These are phyloP conservation scores for Trametes punicea DNA, from an alignment of 768 basidiomycete genomes.

Conservation along the genomic window DNA sequence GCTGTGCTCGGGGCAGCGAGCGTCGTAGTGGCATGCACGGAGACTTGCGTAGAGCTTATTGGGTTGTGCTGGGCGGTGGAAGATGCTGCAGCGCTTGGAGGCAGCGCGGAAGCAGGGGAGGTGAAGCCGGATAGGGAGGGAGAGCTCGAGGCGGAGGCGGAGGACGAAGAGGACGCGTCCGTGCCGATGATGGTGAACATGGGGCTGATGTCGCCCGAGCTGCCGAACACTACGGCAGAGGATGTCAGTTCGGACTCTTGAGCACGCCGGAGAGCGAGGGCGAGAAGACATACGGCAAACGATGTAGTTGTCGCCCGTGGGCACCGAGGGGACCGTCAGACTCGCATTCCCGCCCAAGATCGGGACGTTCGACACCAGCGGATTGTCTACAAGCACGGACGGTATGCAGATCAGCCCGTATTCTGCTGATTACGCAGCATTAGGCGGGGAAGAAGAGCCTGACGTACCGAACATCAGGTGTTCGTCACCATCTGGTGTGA, in stretches of 20 bases:
- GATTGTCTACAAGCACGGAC: slow-evolving; percentile 32
- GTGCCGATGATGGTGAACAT: slow-evolving; percentile 27
- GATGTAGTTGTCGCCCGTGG: slow-evolving; percentile 39
- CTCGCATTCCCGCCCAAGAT: slow-evolving; percentile 38
- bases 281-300: slow-evolving; percentile 38
- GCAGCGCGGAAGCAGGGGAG: neutral
- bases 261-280: neutral
- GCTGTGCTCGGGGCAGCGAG: too few species aligned
- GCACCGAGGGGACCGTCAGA: slow-evolving; percentile 39
- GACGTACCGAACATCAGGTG: slow-evolving; percentile 48
- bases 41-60: neutral
- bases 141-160: neutral
- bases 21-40: neutral
- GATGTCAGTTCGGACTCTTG: neutral
- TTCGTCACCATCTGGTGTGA: slow-evolving; percentile 37
- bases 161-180: slow-evolving; percentile 7
- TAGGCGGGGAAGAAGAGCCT: neutral
- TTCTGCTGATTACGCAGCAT: too few species aligned
- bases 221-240: slow-evolving; percentile 41
- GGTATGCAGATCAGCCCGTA: too few species aligned
- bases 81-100: neutral
- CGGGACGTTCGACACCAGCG: slow-evolving; percentile 40
- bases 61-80: neutral
- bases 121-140: neutral
- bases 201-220: slow-evolving; percentile 38